phyloP scores from a whole-genome alignment of 768 basidiomycete genomes.

The Aureoboletus auriporus region DNA sequence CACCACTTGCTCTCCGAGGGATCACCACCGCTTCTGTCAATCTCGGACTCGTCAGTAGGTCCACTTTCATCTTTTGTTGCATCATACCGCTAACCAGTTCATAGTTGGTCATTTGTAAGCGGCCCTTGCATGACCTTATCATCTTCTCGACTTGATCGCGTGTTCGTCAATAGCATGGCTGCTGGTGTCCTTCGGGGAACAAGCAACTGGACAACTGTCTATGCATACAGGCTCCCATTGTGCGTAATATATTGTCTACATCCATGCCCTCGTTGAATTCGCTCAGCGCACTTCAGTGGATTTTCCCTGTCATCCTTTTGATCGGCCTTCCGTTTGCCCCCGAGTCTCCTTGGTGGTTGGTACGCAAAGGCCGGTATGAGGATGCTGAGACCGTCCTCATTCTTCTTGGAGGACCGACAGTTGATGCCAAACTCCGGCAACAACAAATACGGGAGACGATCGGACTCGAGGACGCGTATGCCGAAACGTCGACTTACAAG shows the following conservation, averaged over 20 bases:
- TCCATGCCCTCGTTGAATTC: neutral
- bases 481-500: slow-evolving; percentile 23
- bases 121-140: too few species aligned
- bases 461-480: slow-evolving; percentile 25
- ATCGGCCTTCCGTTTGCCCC: slow-evolving; percentile 29
- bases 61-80: neutral
- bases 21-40: slow-evolving; percentile 24
- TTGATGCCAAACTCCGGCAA: slow-evolving; percentile 21
- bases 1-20: slow-evolving; percentile 24
- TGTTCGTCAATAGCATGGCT: slow-evolving; percentile 12
- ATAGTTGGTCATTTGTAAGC: slow-evolving; percentile 24
- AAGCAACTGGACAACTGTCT: slow-evolving; percentile 16
- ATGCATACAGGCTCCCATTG: slow-evolving; percentile 27
- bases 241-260: slow-evolving; percentile 2
- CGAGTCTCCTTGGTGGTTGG: slow-evolving; percentile 33
- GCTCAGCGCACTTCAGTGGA: slow-evolving; percentile 29
- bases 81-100: neutral
- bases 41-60: slow-evolving; percentile 24
- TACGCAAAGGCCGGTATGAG: slow-evolving; percentile 25
- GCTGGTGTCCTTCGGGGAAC: slow-evolving; percentile 24
- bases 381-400: slow-evolving; percentile 19
- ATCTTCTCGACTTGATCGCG: too few species aligned
- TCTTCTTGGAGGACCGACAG: slow-evolving; percentile 17
- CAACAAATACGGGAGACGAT: slow-evolving; percentile 28
- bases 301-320: slow-evolving; percentile 30